Conservation (phyloP, 768 basidiomycete genomes). For the Leccinum longicurvipes region DNA sequence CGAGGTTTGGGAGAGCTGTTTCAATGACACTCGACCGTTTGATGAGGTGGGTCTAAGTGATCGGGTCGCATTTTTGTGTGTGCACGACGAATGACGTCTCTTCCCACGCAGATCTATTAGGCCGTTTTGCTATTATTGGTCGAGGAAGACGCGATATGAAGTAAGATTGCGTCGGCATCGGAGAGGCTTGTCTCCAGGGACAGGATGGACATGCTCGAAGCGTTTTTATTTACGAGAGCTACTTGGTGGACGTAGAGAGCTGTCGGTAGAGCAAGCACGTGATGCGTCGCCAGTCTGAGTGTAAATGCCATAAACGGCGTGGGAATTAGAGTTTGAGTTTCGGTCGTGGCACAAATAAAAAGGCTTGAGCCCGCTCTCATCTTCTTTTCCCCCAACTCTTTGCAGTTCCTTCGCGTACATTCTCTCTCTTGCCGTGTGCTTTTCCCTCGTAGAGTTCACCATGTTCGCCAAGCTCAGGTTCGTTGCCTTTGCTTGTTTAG, state of each 20-base stretch:
- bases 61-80: not conserved
- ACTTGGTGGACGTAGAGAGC: not conserved
- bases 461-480: conserved; percentile 55
- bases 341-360: conserved; percentile 24
- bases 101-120: conserved; percentile 35
- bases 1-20: conserved; percentile 97
- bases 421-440: not conserved
- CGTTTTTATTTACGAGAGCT: not conserved
- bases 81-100: not conserved
- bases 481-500: not conserved
- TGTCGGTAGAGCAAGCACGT: not conserved
- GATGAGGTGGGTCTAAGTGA: conserved; percentile 72
- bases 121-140: conserved; percentile 1
- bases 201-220: not conserved
- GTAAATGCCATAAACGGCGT: conserved; percentile 13
- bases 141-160: not conserved
- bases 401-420: conserved; percentile 17
- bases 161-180: not conserved
- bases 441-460: conserved; percentile 24
- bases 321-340: conserved; percentile 17
- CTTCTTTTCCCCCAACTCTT: conserved; percentile 3
- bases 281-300: conserved; percentile 12
- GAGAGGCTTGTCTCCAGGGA: conserved; percentile 10
- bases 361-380: not conserved
- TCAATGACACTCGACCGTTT: conserved; percentile 92